Base-by-base conservation (phyloP, 2,329 filamentous ascomycete species). In the Fusarium circinatum region DNA sequence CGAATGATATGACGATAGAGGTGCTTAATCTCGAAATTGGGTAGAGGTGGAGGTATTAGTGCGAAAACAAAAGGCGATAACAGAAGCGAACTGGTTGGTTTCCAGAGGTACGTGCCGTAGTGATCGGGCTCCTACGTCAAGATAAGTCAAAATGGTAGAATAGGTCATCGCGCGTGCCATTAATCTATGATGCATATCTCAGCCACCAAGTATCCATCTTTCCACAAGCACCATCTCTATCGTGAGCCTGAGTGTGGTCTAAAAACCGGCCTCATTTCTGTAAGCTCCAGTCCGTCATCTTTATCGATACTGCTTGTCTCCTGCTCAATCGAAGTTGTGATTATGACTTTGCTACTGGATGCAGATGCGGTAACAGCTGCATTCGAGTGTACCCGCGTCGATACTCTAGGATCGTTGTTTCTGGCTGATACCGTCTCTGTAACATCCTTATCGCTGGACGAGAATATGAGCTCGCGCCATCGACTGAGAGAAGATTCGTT, bases 221-320 rank as follows among this genome's bases (percentile, higher is more conserved):
- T n/a, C 2, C 8, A 13, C 9, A 11, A 2, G 2, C 2, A 18
- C 2, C 20, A 24, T 6, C 1, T 20, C 36, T 55, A 55, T n/a
- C 26, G 15, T 1, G 28, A 55, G 9, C 36, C 36, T 30, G 36
- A 42, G 6, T 30, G 42, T 24, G 22, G 36, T 5, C 36, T 55
- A 24, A 41, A 42, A 11, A 28, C 52, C 10, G 36, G 52, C 15
- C 20, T 39, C 24, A 55, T 42, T n/a, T 55, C 52, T 24, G 52
- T 30, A 2, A 55, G 36, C 6, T 55, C 52, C 11, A 55, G 0
- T 18, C 22, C 52, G 8, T 41, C 52, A 14, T 55, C 52, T 42
- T 18, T 55, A 20, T 55, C 36, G 0, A 55, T n/a, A 42, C 52
- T 55, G 6, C 36, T 30, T 12, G 52, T 42, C 36, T 42, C 36